These are phyloP conservation scores for Brassica nigra DNA, from an alignment of 345 rosid species.

Conservation along the genomic window DNA sequence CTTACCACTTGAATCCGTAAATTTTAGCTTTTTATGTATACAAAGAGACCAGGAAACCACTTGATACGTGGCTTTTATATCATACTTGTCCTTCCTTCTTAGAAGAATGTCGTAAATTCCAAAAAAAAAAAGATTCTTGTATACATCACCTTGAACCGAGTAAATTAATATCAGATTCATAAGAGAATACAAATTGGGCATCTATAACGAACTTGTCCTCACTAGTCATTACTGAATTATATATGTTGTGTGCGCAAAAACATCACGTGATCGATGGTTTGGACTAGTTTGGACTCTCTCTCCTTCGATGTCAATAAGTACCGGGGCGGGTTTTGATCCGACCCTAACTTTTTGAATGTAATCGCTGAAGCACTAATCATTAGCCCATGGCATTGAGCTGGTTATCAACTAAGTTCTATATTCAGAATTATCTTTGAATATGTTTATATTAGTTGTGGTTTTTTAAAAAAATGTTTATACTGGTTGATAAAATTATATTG, in stretches of 20 bases:
- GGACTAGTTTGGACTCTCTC: not conserved
- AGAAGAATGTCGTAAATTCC: not conserved
- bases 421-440: not conserved
- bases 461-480: too few relatives aligned
- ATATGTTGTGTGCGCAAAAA: too few relatives aligned
- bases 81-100: not conserved
- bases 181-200: not conserved
- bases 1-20: not conserved
- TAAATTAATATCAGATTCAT: not conserved
- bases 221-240: too few relatives aligned
- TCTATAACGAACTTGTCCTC: too few relatives aligned
- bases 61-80: not conserved
- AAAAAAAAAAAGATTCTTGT: not conserved
- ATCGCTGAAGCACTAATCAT: not conserved
- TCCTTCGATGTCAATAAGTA: too few relatives aligned
- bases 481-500: too few relatives aligned
- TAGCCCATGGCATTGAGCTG: not conserved
- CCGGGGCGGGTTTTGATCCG: not conserved
- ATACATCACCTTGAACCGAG: not conserved
- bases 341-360: not conserved
- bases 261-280: not conserved
- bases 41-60: not conserved
- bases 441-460: not conserved
- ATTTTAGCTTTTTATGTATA: too few relatives aligned
- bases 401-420: too few relatives aligned